Conservation (phyloP, 1,284 basidiomycete genomes). For the Ceratobasidium sp. region DNA sequence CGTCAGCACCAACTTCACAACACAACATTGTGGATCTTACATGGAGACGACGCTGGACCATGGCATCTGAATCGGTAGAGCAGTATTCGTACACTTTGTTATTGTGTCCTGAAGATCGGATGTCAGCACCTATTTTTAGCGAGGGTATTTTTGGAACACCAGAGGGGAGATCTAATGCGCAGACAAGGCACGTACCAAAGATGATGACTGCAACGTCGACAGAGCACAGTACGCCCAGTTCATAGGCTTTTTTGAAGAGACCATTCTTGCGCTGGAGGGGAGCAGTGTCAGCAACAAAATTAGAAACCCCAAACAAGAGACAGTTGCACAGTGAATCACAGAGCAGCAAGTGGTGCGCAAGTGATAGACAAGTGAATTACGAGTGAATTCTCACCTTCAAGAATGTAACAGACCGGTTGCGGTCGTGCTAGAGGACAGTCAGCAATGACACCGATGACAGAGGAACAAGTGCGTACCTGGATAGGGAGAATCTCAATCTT, state of each 20-base stretch:
- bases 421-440: slow-evolving; percentile 69
- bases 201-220: slow-evolving; percentile 74
- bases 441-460: slow-evolving; percentile 47
- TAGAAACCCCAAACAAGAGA: background rate
- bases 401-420: slow-evolving; percentile 90
- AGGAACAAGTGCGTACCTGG: slow-evolving; percentile 57
- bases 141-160: slow-evolving; percentile 35
- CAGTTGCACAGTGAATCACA: background rate
- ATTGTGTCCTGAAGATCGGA: slow-evolving; percentile 53
- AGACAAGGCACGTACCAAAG: slow-evolving; percentile 58
- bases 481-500: slow-evolving; percentile 92
- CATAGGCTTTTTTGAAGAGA: slow-evolving; percentile 90
- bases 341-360: slow-evolving; percentile 40
- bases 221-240: slow-evolving; percentile 78
- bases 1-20: slow-evolving; percentile 8
- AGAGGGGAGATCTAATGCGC: slow-evolving; percentile 31
- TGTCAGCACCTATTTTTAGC: slow-evolving; percentile 24
- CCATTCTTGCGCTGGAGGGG: slow-evolving; percentile 77
- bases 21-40: slow-evolving; percentile 45
- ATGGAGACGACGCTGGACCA: slow-evolving; percentile 58
- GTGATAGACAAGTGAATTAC: background rate
- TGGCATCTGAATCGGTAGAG: slow-evolving; percentile 56
- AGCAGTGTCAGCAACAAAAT: slow-evolving; percentile 14
- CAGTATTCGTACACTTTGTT: slow-evolving; percentile 66
- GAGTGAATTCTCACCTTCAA: slow-evolving; percentile 67